Evolutionary conservation across 2,329 filamentous ascomycete genomes (phyloP).

Genomic region (Arthrobotrys conoides): DNA sequence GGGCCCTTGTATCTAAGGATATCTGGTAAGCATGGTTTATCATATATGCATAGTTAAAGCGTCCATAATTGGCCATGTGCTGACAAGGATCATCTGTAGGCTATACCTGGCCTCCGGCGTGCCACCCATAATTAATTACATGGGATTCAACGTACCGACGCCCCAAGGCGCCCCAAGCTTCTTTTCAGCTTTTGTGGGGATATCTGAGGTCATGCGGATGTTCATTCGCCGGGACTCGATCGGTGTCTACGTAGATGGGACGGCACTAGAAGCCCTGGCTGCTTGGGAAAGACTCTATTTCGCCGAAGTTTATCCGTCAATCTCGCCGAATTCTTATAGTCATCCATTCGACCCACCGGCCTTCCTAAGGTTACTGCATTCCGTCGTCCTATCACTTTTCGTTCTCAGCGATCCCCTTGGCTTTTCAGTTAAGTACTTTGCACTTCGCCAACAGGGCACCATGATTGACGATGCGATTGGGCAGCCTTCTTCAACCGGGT

Average conservation of each 20-base stretch:
- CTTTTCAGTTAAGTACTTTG: slow-evolving; percentile 30
- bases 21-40: slow-evolving; percentile 57
- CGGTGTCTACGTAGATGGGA: slow-evolving; percentile 33
- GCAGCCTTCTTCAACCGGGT: background rate
- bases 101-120: slow-evolving; percentile 63
- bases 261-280: slow-evolving; percentile 48
- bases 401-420: slow-evolving; percentile 42
- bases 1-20: slow-evolving; percentile 62
- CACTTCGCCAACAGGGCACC: slow-evolving; percentile 35
- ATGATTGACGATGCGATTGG: slow-evolving; percentile 2
- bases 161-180: slow-evolving; percentile 42
- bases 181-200: slow-evolving; percentile 57
- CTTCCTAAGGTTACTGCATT: slow-evolving; percentile 57
- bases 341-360: slow-evolving; percentile 54
- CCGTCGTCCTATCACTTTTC: slow-evolving; percentile 59
- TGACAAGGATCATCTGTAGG: slow-evolving; percentile 43
- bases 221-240: slow-evolving; percentile 61
- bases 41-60: no score
- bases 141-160: slow-evolving; percentile 61
- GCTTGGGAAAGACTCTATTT: slow-evolving; percentile 58
- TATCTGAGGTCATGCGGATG: slow-evolving; percentile 62
- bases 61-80: background rate
- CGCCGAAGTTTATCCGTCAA: slow-evolving; percentile 33
- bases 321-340: background rate
- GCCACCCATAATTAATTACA: slow-evolving; percentile 62